phyloP scores from a whole-genome alignment of 805 yeast genomes.

The Pichia heedii region DNA sequence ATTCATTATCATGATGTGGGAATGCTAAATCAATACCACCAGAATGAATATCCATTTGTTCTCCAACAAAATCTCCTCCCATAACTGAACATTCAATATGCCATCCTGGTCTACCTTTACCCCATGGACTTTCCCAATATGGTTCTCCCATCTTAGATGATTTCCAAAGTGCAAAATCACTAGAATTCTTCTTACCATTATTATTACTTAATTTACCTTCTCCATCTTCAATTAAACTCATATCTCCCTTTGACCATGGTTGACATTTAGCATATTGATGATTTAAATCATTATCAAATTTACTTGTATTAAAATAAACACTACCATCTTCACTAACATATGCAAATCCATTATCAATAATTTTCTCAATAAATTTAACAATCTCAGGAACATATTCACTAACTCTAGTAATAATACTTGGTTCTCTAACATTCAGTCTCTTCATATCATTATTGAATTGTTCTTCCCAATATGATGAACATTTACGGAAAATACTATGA shows the following conservation, averaged over 20 bases:
- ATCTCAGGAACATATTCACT: slow-evolving; percentile 95
- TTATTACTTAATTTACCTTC: slow-evolving; percentile 69
- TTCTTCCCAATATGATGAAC: slow-evolving; percentile 86
- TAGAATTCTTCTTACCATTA: slow-evolving; percentile 55
- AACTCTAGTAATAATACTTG: slow-evolving; percentile 85
- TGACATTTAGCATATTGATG: slow-evolving; percentile 94
- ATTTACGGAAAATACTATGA: slow-evolving; percentile 69
- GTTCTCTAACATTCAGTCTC: slow-evolving; percentile 72
- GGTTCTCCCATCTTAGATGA: slow-evolving; percentile 97
- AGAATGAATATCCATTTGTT: slow-evolving; percentile 83
- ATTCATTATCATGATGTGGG: slow-evolving; percentile 98
- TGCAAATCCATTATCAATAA: slow-evolving; percentile 75
- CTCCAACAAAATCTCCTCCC: slow-evolving; percentile 87
- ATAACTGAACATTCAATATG: slow-evolving; percentile 98
- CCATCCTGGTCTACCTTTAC: slow-evolving; percentile 98
- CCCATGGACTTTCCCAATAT: slow-evolving; percentile 94
- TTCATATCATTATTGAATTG: slow-evolving; percentile 82
- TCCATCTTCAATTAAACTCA: slow-evolving; percentile 82
- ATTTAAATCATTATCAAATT: slow-evolving; percentile 59
- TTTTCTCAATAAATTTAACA: slow-evolving; percentile 63
- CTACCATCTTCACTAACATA: slow-evolving; percentile 80
- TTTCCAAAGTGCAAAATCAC: slow-evolving; percentile 97
- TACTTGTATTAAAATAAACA: slow-evolving; percentile 87
- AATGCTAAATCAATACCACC: slow-evolving; percentile 97
- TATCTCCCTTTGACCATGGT: slow-evolving; percentile 94